These are phyloP conservation scores for Boletus reticuloceps DNA, from an alignment of 768 basidiomycete genomes.

Conservation along the genomic window DNA sequence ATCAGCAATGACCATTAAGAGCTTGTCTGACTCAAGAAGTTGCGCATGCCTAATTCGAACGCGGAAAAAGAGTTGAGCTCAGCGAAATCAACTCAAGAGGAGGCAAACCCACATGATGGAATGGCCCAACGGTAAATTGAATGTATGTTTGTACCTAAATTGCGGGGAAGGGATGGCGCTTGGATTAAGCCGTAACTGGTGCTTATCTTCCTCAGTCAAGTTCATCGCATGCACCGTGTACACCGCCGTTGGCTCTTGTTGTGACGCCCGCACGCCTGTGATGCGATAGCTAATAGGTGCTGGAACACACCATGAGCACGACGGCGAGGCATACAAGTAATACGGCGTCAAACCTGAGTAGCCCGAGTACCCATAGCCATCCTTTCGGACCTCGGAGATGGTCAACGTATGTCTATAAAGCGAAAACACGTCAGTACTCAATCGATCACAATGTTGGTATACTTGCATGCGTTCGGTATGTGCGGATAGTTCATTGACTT, in stretches of 20 bases:
- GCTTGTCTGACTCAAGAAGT: constrained; percentile 38
- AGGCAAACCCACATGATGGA: constrained; percentile 14
- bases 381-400: constrained; percentile 6
- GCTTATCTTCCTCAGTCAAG: constrained; percentile 27
- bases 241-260: constrained; percentile 13
- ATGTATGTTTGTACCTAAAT: constrained; percentile 14
- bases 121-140: constrained; percentile 18
- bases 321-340: not conserved
- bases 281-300: not conserved
- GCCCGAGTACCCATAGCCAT: not conserved
- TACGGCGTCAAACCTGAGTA: not conserved
- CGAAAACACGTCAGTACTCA: not conserved
- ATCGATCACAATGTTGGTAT: not conserved
- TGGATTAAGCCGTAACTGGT: constrained; percentile 25
- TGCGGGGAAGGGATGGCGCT: constrained; percentile 21
- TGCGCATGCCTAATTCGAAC: constrained; percentile 34
- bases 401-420: constrained; percentile 10
- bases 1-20: constrained; percentile 43
- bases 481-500: constrained; percentile 16
- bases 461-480: not conserved
- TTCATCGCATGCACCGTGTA: constrained; percentile 28
- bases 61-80: not conserved
- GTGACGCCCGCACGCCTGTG: constrained; percentile 3
- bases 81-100: not conserved
- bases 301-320: not conserved